Conservation (phyloP, 352 stramenopile species). For the Phytopythium ostracodes region DNA sequence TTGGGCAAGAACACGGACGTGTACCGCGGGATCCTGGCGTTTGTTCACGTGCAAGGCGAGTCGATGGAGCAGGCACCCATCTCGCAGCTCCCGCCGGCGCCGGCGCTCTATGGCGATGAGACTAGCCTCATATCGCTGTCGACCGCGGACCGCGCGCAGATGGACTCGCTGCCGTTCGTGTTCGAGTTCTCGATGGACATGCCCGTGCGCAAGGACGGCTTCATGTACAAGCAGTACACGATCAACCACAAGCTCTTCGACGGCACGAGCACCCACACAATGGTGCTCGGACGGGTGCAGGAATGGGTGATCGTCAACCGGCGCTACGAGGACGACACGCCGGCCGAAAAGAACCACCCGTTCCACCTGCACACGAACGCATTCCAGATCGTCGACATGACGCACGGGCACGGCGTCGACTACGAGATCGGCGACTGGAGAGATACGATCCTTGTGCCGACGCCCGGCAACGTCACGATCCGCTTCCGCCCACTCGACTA, state of each 20-base stretch:
- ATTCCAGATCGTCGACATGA: slow-evolving; percentile 77
- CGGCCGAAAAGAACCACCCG: slow-evolving; percentile 67
- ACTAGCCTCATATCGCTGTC: slow-evolving; percentile 38
- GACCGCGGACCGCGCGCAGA: slow-evolving; percentile 21
- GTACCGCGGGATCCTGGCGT: slow-evolving; percentile 46
- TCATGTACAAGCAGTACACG: slow-evolving; percentile 70
- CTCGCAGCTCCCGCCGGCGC: slow-evolving; percentile 24
- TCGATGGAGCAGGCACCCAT: slow-evolving; percentile 27
- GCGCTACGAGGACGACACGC: slow-evolving; percentile 32
- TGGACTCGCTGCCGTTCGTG: slow-evolving; percentile 33
- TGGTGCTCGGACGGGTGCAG: slow-evolving; percentile 52
- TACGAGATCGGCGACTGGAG: slow-evolving; percentile 78
- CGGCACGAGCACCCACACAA: slow-evolving; percentile 37
- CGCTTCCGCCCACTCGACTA: slow-evolving; percentile 71
- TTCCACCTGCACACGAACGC: slow-evolving; percentile 86
- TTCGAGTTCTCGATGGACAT: slow-evolving; percentile 60
- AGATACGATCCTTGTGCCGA: slow-evolving; percentile 74
- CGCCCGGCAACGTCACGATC: slow-evolving; percentile 76
- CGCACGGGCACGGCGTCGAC: slow-evolving; percentile 59
- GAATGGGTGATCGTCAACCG: slow-evolving; percentile 76
- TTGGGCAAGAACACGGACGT: slow-evolving; percentile 57
- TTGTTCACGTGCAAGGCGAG: slow-evolving; percentile 50
- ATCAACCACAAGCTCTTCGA: slow-evolving; percentile 66
- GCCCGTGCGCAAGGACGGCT: slow-evolving; percentile 44
- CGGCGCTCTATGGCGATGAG: slow-evolving; percentile 33